Evolutionary conservation across 768 basidiomycete species (phyloP).

Genomic region (Boletus sp.): DNA sequence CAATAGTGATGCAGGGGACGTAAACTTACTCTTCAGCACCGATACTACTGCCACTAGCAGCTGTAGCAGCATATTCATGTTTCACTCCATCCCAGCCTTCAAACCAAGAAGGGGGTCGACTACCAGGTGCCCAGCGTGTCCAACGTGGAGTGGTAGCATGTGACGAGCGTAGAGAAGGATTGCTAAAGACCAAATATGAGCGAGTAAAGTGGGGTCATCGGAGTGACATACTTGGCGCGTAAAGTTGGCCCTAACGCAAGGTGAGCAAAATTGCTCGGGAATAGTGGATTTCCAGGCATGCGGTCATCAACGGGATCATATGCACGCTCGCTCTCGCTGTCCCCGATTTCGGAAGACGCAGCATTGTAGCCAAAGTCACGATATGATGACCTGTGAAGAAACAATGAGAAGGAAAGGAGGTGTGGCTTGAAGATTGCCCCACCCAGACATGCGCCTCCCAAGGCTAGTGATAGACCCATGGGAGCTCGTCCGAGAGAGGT

Average conservation of each 20-base stretch:
- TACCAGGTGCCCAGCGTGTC: conserved; percentile 28
- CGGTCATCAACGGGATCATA: conserved; percentile 62
- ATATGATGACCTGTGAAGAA: conserved; percentile 12
- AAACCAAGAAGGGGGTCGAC: conserved; percentile 39
- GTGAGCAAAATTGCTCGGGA: conserved; percentile 77
- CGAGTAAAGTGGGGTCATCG: not conserved
- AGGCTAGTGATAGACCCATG: conserved; percentile 26
- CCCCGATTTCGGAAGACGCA: conserved; percentile 24
- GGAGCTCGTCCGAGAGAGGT: conserved; percentile 24
- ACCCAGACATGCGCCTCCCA: conserved; percentile 29
- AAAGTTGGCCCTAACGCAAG: conserved; percentile 67
- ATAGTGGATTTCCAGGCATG: conserved; percentile 71
- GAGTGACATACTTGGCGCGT: conserved; percentile 44
- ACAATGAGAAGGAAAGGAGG: not conserved
- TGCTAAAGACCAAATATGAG: conserved; percentile 19
- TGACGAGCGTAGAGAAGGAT: conserved; percentile 23
- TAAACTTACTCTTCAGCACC: conserved; percentile 23
- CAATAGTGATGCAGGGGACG: not conserved
- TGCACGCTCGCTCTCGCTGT: conserved; percentile 28
- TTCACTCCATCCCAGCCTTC: conserved; percentile 40
- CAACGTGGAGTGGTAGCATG: conserved; percentile 16
- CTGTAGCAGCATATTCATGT: conserved; percentile 45
- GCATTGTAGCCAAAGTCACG: conserved; percentile 13
- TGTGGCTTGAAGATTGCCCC: not conserved
- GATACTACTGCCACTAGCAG: conserved; percentile 36